These are phyloP conservation scores for Hyaloscypha finlandica DNA, from an alignment of 495 filamentous ascomycete genomes.

Conservation along the genomic window DNA sequence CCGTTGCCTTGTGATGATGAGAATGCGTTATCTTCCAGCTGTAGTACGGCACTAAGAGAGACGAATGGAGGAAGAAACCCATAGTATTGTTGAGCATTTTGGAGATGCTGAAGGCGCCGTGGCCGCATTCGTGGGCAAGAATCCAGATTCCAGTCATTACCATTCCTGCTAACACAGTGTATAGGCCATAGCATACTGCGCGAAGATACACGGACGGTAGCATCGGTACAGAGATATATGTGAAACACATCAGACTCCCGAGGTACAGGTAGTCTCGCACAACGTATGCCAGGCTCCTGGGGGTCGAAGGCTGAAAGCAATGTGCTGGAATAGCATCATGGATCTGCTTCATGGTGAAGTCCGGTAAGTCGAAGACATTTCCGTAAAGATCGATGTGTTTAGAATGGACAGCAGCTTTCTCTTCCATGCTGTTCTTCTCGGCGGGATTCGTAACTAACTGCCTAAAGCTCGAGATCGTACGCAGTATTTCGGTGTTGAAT, in stretches of 20 bases:
- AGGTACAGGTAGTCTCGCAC: slow-evolving; percentile 57
- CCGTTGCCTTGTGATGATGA: slow-evolving; percentile 67
- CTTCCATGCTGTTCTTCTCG: not conserved
- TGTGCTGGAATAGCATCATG: slow-evolving; percentile 66
- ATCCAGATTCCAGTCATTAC: slow-evolving; percentile 72
- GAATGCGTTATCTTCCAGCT: slow-evolving; percentile 75
- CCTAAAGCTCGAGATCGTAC: not conserved
- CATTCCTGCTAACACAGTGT: slow-evolving; percentile 63
- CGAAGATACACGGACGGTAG: slow-evolving; percentile 41
- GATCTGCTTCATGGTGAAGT: slow-evolving; percentile 65
- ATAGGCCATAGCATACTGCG: slow-evolving; percentile 46
- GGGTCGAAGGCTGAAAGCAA: slow-evolving; percentile 64
- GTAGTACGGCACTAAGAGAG: slow-evolving; percentile 70
- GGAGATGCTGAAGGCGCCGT: slow-evolving; percentile 66
- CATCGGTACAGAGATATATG: slow-evolving; percentile 50
- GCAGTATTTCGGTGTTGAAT: not conserved
- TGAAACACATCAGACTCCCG: slow-evolving; percentile 51
- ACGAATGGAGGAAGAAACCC: slow-evolving; percentile 65
- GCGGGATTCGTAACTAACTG: not conserved
- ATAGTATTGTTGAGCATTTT: slow-evolving; percentile 62
- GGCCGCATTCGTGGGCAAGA: slow-evolving; percentile 71
- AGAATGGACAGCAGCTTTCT: not conserved
- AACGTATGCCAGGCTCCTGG: slow-evolving; percentile 58
- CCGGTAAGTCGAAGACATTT: slow-evolving; percentile 55
- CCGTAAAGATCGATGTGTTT: slow-evolving; percentile 48